Evolutionary conservation across 1,284 basidiomycete species (phyloP).

Genomic region (Apiotrichum gracile): DNA sequence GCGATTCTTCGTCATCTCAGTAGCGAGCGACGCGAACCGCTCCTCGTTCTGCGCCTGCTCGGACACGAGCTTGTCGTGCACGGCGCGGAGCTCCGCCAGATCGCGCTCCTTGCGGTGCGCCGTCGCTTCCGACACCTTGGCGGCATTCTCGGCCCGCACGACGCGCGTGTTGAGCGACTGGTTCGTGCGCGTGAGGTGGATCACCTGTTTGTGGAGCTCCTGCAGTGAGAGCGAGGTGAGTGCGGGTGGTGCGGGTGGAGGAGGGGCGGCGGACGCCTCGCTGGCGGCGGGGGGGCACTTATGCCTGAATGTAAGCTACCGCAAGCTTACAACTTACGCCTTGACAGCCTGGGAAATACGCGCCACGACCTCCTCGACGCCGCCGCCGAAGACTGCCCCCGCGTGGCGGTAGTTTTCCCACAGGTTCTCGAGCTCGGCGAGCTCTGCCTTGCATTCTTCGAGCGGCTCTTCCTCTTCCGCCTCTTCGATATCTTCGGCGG

Average conservation of each 20-base stretch:
- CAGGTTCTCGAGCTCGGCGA: neutral
- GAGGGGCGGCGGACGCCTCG: too few relatives aligned
- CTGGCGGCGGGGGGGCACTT: too few relatives aligned
- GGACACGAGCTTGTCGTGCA: neutral
- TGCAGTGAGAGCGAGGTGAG: too few relatives aligned
- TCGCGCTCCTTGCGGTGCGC: neutral
- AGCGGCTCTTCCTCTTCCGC: neutral
- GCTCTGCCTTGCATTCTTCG: neutral
- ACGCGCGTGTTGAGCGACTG: neutral
- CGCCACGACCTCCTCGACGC: slow-evolving; percentile 1
- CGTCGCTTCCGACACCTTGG: neutral
- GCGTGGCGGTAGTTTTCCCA: neutral
- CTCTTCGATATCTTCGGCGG: too few relatives aligned
- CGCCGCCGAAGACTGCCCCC: neutral
- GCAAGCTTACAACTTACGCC: slow-evolving; percentile 7
- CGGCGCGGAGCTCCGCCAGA: neutral
- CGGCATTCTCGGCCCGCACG: neutral
- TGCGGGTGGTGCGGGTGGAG: too few relatives aligned
- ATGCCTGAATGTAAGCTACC: too few relatives aligned
- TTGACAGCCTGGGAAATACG: neutral
- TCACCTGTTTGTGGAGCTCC: neutral
- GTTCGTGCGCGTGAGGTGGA: neutral
- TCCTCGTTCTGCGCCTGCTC: too few relatives aligned
- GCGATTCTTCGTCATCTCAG: too few relatives aligned
- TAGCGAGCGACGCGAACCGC: too few relatives aligned